These are phyloP conservation scores for Hirsutella rhossiliensis DNA, from an alignment of 2,329 filamentous ascomycete genomes.

Conservation along the genomic window DNA sequence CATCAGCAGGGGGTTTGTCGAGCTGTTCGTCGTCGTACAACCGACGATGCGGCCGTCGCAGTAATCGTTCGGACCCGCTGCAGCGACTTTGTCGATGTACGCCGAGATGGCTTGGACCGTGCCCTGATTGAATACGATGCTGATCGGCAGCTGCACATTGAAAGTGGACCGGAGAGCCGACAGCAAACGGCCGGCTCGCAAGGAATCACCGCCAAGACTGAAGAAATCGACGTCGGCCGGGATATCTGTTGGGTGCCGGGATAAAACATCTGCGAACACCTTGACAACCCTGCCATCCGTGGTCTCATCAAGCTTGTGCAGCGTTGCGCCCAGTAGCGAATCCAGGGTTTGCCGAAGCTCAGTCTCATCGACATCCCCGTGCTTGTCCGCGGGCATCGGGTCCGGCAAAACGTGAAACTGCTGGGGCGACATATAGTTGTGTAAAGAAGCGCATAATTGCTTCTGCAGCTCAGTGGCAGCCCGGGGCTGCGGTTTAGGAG, in stretches of 20 bases:
- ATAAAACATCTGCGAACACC: constrained; percentile 33
- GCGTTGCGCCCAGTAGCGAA: constrained; percentile 9
- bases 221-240: constrained; percentile 34
- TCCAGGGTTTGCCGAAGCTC: constrained; percentile 21
- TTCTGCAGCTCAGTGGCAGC: constrained; percentile 7
- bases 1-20: constrained; percentile 35
- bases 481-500: not conserved
- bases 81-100: constrained; percentile 21
- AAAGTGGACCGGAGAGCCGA: constrained; percentile 38
- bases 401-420: constrained; percentile 19
- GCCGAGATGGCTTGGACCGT: constrained; percentile 27
- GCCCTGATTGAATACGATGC: constrained; percentile 36
- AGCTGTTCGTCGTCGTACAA: constrained; percentile 30
- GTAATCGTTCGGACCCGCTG: constrained; percentile 1
- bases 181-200: constrained; percentile 38
- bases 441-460: constrained; percentile 5
- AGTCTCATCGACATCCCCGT: constrained; percentile 20
- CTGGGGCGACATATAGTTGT: constrained; percentile 27
- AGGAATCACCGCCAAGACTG: constrained; percentile 39
- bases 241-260: constrained; percentile 25
- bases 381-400: constrained; percentile 19
- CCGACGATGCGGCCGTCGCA: constrained; percentile 13
- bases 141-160: constrained; percentile 34
- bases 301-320: constrained; percentile 11
- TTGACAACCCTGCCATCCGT: constrained; percentile 26